Percentiles rank a stretch among this genome's conserved stretches.
Conservation (phyloP, 1,139 yeast genomes). For the Suhomyces bribrorum region DNA sequence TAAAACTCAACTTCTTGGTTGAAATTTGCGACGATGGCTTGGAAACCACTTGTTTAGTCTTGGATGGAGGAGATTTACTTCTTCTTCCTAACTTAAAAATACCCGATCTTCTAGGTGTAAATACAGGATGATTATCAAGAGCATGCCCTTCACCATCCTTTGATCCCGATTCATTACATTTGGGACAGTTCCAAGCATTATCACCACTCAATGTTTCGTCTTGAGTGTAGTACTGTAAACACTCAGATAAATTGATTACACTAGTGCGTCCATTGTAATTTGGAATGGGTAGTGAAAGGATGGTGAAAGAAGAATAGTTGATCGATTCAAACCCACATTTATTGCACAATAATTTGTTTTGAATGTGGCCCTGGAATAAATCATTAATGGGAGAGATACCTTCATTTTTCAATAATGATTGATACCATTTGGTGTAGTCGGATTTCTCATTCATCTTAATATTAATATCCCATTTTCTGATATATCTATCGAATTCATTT, state of each 20-base stretch:
- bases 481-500: constrained; percentile 26
- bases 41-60: constrained; percentile 17
- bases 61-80: constrained; percentile 34
- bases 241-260: constrained; percentile 54
- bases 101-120: constrained; percentile 33
- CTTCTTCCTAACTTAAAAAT: constrained; percentile 38
- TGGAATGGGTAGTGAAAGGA: constrained; percentile 69
- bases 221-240: constrained; percentile 64
- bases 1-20: constrained; percentile 58
- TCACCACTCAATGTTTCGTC: constrained; percentile 72
- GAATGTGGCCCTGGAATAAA: constrained; percentile 67
- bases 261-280: constrained; percentile 23
- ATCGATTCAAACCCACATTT: constrained; percentile 62
- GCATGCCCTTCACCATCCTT: constrained; percentile 11
- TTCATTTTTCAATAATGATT: constrained; percentile 48
- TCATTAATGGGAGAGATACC: constrained; percentile 69
- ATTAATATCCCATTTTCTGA: constrained; percentile 36
- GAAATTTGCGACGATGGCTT: constrained; percentile 26
- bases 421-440: constrained; percentile 64
- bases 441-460: constrained; percentile 36
- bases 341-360: constrained; percentile 61
- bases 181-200: constrained; percentile 79
- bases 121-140: constrained; percentile 42
- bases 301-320: constrained; percentile 62
- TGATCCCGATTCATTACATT: constrained; percentile 39